Conservation (phyloP, 2,329 filamentous ascomycete species). For the Penicillium sp. region DNA sequence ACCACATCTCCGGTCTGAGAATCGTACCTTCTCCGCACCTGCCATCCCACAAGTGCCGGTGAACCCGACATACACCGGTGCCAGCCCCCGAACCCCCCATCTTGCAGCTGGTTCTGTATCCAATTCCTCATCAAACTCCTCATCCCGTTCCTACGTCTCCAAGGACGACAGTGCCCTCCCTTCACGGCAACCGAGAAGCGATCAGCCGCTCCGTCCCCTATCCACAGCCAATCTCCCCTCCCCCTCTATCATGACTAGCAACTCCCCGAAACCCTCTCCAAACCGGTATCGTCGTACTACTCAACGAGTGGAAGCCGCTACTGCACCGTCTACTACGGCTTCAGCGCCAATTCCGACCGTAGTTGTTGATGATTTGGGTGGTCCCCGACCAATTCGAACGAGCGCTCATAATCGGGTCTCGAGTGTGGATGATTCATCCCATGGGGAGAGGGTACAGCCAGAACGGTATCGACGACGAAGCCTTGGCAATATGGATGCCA, state of each 20-base stretch:
- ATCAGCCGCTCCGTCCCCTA: conserved; percentile 42
- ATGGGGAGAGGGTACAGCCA: conserved; percentile 52
- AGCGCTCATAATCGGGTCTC: conserved; percentile 57
- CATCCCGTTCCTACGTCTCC: conserved; percentile 43
- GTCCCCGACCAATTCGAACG: conserved; percentile 39
- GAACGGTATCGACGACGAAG: conserved; percentile 81
- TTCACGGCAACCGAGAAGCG: conserved; percentile 39
- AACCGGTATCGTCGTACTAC: conserved; percentile 77
- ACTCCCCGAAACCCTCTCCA: conserved; percentile 65
- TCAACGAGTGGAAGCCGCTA: conserved; percentile 53
- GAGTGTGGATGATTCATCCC: conserved; percentile 69
- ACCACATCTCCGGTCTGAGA: conserved; percentile 57
- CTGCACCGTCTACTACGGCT: conserved; percentile 14
- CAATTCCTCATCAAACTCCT: conserved; percentile 53
- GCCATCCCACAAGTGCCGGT: conserved; percentile 43
- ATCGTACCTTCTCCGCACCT: conserved; percentile 56
- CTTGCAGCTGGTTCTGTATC: conserved; percentile 55
- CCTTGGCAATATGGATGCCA: conserved; percentile 64
- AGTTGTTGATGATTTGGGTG: conserved; percentile 45
- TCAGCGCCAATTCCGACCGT: conserved; percentile 12
- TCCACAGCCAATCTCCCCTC: conserved; percentile 52
- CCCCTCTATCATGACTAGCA: conserved; percentile 51
- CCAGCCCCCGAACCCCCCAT: conserved; percentile 42
- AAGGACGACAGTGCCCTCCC: conserved; percentile 52
- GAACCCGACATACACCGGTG: conserved; percentile 30